phyloP scores from a whole-genome alignment of 495 filamentous ascomycete species.

The Trichoderma gamsii region DNA sequence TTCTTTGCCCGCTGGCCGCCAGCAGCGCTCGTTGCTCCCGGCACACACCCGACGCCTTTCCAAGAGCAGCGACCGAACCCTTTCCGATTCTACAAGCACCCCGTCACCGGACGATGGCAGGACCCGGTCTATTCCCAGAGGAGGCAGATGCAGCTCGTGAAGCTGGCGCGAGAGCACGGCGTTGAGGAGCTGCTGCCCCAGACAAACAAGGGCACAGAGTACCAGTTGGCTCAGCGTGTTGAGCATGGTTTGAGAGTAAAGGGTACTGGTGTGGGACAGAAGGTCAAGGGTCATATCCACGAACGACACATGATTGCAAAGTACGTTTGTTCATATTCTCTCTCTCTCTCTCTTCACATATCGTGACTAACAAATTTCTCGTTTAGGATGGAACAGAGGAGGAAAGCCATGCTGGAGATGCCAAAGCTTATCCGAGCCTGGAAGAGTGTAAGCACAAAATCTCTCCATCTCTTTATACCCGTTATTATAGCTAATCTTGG shows the following conservation, averaged over 20 bases:
- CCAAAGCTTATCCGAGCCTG: constrained; percentile 80
- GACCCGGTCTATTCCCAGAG: constrained; percentile 74
- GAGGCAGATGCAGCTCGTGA: constrained; percentile 85
- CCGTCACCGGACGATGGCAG: constrained; percentile 69
- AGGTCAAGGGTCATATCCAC: constrained; percentile 89
- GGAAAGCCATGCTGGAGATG: constrained; percentile 91
- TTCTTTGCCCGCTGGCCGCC: constrained; percentile 92
- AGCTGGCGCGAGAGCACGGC: constrained; percentile 71
- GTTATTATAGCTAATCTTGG: constrained; percentile 16
- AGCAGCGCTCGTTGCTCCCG: constrained; percentile 40
- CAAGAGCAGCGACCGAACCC: constrained; percentile 57
- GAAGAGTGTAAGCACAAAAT: constrained; percentile 67
- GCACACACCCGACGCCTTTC: constrained; percentile 39
- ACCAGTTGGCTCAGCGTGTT: constrained; percentile 55
- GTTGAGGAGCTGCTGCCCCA: constrained; percentile 79
- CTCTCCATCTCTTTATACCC: neutral
- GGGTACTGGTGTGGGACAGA: constrained; percentile 87
- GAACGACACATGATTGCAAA: constrained; percentile 78
- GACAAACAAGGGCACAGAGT: constrained; percentile 68
- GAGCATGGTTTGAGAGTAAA: constrained; percentile 74
- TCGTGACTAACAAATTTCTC: constrained; percentile 17
- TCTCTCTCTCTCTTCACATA: neutral
- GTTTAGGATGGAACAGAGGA: constrained; percentile 74
- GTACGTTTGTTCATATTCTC: constrained; percentile 37
- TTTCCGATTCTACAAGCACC: constrained; percentile 66